Evolutionary conservation across 1,284 basidiomycete genomes (phyloP).

Genomic region (Tilletiopsis washingtonensis): DNA sequence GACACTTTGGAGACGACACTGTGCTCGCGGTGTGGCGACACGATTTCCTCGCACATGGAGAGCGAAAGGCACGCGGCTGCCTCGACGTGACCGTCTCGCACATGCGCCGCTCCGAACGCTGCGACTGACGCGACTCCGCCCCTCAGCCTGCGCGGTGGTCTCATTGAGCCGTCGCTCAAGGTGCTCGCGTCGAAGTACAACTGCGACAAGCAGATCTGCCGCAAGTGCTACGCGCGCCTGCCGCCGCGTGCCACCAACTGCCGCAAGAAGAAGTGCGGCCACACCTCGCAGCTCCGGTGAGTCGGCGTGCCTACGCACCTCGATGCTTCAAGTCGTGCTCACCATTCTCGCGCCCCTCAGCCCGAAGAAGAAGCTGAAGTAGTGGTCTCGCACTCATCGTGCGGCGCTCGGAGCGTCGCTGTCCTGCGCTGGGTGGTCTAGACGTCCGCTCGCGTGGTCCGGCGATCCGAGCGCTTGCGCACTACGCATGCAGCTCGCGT

Average conservation of each 20-base stretch:
- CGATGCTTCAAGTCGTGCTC: not conserved
- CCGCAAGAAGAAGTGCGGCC: conserved; percentile 59
- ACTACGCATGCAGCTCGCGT: too few relatives aligned
- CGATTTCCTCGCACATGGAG: too few relatives aligned
- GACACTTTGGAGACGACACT: too few relatives aligned
- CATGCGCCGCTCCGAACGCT: too few relatives aligned
- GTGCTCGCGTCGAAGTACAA: conserved; percentile 80
- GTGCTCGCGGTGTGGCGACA: too few relatives aligned
- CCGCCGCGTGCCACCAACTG: conserved; percentile 99
- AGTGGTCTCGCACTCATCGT: conserved; percentile 38
- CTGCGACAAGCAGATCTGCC: conserved; percentile 68
- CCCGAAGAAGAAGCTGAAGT: conserved; percentile 94
- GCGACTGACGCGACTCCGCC: too few relatives aligned
- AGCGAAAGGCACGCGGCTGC: too few relatives aligned
- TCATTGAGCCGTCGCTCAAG: conserved; percentile 98
- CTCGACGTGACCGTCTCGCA: too few relatives aligned
- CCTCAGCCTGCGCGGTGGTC: conserved; percentile 90
- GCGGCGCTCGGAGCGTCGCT: not conserved
- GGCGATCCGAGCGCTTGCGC: not conserved
- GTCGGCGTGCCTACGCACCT: not conserved
- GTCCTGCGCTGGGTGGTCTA: not conserved
- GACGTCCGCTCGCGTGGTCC: not conserved
- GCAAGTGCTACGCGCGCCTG: conserved; percentile 99
- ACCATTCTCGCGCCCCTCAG: conserved; percentile 1
- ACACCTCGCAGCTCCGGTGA: conserved; percentile 43